Evolutionary conservation across 73 alveolate genomes (phyloP).

Genomic region (Paramecium caudatum): DNA sequence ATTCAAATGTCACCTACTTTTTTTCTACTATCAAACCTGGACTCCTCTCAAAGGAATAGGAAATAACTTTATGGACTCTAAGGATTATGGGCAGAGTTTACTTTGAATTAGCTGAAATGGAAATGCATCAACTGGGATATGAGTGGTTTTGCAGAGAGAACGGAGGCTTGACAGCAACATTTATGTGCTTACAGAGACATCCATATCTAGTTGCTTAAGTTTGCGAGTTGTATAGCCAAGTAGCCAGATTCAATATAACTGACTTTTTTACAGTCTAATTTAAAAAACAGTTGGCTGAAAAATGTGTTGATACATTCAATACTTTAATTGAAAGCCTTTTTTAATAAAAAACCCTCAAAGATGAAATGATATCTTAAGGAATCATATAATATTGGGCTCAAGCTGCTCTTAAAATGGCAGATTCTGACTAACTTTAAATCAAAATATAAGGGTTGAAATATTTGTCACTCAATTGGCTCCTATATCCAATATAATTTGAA

Average conservation of each 20-base stretch:
- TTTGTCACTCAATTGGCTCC: slow-evolving; percentile 85
- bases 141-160: slow-evolving; percentile 89
- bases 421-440: slow-evolving; percentile 68
- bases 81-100: slow-evolving; percentile 82
- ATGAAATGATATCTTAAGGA: slow-evolving; percentile 67
- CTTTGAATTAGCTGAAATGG: slow-evolving; percentile 82
- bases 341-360: slow-evolving; percentile 34
- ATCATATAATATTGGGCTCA: slow-evolving; percentile 70
- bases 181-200: slow-evolving; percentile 86
- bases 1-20: slow-evolving; percentile 63
- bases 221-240: slow-evolving; percentile 61
- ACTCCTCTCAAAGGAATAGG: slow-evolving; percentile 81
- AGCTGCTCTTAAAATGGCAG: slow-evolving; percentile 59
- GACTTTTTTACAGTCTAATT: slow-evolving; percentile 75
- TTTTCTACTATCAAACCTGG: slow-evolving; percentile 84
- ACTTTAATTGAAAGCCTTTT: not conserved
- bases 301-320: slow-evolving; percentile 61
- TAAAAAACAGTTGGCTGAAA: slow-evolving; percentile 69
- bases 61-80: slow-evolving; percentile 81
- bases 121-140: slow-evolving; percentile 81
- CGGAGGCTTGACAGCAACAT: slow-evolving; percentile 88
- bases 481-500: slow-evolving; percentile 76
- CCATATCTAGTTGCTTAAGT: slow-evolving; percentile 48
- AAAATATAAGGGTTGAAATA: slow-evolving; percentile 78
- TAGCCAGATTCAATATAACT: slow-evolving; percentile 69